phyloP scores from a whole-genome alignment of 2,329 filamentous ascomycete genomes.

The Monosporascus sp. region DNA sequence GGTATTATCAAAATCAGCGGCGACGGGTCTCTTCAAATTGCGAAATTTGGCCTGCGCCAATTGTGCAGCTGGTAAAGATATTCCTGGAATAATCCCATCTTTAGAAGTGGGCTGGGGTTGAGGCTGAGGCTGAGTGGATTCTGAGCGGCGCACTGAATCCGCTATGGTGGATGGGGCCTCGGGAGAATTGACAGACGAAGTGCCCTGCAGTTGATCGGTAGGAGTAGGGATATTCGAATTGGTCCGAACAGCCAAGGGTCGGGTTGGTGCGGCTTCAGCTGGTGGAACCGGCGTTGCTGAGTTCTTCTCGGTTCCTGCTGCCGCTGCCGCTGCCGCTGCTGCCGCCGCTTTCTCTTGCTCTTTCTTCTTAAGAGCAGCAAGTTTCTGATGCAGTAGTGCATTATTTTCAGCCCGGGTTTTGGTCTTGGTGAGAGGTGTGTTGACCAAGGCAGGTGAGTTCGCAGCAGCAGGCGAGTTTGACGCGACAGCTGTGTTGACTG shows the following conservation, averaged over 20 bases:
- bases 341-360: slow-evolving; percentile 22
- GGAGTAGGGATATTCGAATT: not conserved
- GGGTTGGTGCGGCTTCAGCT: slow-evolving; percentile 6
- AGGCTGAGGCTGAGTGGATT: not conserved
- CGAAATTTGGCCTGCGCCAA: slow-evolving; percentile 20
- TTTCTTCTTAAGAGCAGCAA: slow-evolving; percentile 63
- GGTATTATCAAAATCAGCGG: slow-evolving; percentile 64
- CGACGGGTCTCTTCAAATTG: slow-evolving; percentile 53
- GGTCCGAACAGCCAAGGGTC: slow-evolving; percentile 3
- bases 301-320: slow-evolving; percentile 16
- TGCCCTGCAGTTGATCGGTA: slow-evolving; percentile 4
- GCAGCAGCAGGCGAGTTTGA: not conserved
- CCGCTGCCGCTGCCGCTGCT: not conserved
- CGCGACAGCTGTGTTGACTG: not conserved
- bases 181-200: not conserved
- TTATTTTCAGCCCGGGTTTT: slow-evolving; percentile 61
- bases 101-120: slow-evolving; percentile 9
- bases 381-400: slow-evolving; percentile 66
- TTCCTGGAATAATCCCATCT: slow-evolving; percentile 18
- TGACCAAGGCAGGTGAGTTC: not conserved
- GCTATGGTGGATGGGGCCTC: not conserved
- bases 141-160: not conserved
- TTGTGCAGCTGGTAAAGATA: slow-evolving; percentile 16
- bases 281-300: slow-evolving; percentile 5
- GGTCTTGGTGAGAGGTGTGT: slow-evolving; percentile 31